These are phyloP conservation scores for Dianthus caryophyllus DNA, from an alignment of 148 eudicot genomes.

Conservation along the genomic window DNA sequence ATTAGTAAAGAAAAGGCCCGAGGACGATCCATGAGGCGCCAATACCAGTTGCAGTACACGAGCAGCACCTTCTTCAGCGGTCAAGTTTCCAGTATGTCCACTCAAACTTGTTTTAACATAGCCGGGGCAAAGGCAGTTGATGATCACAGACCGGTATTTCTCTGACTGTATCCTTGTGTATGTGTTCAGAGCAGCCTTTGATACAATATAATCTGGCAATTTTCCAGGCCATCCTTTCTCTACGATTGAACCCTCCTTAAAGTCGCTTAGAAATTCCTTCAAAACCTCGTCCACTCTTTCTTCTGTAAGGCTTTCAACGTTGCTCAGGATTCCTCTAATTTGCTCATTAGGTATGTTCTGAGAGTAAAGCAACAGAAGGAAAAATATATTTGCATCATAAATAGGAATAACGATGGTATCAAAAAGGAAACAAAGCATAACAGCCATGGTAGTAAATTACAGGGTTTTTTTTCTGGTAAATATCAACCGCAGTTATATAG, in stretches of 20 bases:
- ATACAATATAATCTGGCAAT: conserved; percentile 22
- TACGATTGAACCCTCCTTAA: conserved; percentile 19
- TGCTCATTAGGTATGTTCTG: conserved; percentile 28
- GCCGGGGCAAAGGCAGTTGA: conserved; percentile 51
- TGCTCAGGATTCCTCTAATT: conserved; percentile 25
- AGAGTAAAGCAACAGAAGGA: neutral
- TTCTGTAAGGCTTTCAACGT: conserved; percentile 35
- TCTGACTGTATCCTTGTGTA: conserved; percentile 40
- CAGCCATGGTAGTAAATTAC: too few relatives aligned
- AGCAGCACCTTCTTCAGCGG: conserved; percentile 44
- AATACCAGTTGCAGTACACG: conserved; percentile 37
- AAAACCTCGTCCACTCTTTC: conserved; percentile 32
- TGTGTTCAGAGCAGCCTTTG: conserved; percentile 41
- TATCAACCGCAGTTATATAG: too few relatives aligned
- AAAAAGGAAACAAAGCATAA: too few relatives aligned
- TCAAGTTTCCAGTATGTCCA: conserved; percentile 18
- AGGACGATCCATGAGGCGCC: conserved; percentile 28
- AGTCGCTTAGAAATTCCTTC: conserved; percentile 34
- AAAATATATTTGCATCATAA: too few relatives aligned
- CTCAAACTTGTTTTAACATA: conserved; percentile 39
- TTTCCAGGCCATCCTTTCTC: conserved; percentile 32
- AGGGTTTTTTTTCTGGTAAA: too few relatives aligned
- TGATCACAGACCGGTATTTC: conserved; percentile 27
- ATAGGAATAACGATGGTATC: too few relatives aligned
- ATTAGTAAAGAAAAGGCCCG: conserved; percentile 20